These are phyloP conservation scores for Verbena officinalis DNA, from an alignment of 257 asterid species.

Conservation along the genomic window DNA sequence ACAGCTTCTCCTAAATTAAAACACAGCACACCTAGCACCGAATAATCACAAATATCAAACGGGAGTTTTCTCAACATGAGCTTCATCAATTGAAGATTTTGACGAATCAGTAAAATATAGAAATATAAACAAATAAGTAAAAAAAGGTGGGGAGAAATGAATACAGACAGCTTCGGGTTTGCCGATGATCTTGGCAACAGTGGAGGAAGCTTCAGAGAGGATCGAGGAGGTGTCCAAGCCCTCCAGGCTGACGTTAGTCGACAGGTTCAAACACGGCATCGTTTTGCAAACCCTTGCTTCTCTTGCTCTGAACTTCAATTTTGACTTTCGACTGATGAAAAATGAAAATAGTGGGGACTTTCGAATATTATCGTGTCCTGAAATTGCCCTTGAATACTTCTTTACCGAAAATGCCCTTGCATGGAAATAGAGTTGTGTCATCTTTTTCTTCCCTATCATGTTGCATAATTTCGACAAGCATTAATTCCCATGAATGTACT, in stretches of 20 bases:
- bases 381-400: background rate
- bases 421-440: too few species aligned
- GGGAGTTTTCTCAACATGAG: background rate
- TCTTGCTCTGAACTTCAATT: background rate
- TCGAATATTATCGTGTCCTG: background rate
- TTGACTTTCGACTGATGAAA: constrained; percentile 41
- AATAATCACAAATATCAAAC: too few species aligned
- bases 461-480: background rate
- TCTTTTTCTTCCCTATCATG: background rate
- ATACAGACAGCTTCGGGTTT: constrained; percentile 80
- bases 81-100: constrained; percentile 46
- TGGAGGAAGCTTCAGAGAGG: constrained; percentile 86
- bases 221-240: constrained; percentile 80
- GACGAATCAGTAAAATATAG: constrained; percentile 31
- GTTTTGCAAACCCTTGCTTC: constrained; percentile 25
- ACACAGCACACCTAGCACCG: background rate
- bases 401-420: constrained; percentile 6
- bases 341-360: background rate
- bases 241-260: constrained; percentile 90
- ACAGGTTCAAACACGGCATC: constrained; percentile 95
- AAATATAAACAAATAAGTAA: background rate
- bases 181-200: constrained; percentile 80
- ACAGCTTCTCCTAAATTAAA: background rate
- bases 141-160: constrained; percentile 36
- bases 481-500: background rate